Evolutionary conservation across 2,329 filamentous ascomycete genomes (phyloP), one percentile per base, ranked within the genome.

Genomic region (Ilyonectria mors-panacis): DNA sequence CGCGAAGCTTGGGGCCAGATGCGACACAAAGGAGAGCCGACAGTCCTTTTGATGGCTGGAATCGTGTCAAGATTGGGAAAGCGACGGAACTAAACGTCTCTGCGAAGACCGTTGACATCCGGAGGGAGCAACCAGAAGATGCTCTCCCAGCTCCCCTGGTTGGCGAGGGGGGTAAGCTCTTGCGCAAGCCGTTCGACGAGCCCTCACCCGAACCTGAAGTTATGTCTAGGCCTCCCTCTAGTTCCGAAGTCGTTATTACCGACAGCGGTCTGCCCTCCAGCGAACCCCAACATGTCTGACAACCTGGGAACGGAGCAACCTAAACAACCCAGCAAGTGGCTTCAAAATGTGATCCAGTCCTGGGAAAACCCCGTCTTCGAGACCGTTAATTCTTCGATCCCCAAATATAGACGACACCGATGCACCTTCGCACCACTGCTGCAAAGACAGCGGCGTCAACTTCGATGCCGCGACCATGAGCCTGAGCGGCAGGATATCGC

Each of bases 361-460:
- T 97, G 94, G 93, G 80, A 92, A 9, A 97, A 95, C 66, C 93
- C 94, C 0, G 83, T 93, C 0, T 97, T 97, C 77, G 81, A 85
- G n/a, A 75, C 78, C 4, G 78, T 79, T 0, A 82, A 89, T 59
- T 71, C 79, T 2, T 70, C 78, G 0, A 85, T 91, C 23, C 87
- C 86, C 6, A 79, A 77, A 4, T n/a, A 62, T 85, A 0, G 75
- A 77, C 58, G 72, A 71, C 12, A 10, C 50, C 0, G 44, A 47
- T 17, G 30, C 44, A 6, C 23, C 45, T 28, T 37, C 60, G 12
- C 64, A 63, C 8, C 33, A 35, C 10, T 65, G 54, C 26, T 63
- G 65, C 12, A 61, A 67, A 2, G 47, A 66, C 12, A 68, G 62
- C 9, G 60, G 66, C 13, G 61, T 80, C 28, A 58, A 78, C 17